Evolutionary conservation across 225 moss, liverwort and hornwort species (phyloP).

Genomic region (Takakia lepidozioides): DNA sequence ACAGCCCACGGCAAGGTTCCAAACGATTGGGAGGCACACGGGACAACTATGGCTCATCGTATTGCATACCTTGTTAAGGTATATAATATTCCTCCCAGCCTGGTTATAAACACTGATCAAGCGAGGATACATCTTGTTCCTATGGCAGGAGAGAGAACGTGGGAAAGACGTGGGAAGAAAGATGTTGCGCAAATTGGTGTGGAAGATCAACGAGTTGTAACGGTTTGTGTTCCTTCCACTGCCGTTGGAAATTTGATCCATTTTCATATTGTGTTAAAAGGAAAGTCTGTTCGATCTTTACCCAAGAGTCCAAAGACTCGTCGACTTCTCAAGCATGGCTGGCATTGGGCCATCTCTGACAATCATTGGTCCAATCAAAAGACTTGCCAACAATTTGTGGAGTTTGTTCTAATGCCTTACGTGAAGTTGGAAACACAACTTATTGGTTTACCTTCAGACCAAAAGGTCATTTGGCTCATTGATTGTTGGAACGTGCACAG

Average conservation of each 20-base stretch:
- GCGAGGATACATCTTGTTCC: neutral
- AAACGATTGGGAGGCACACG: too few species aligned
- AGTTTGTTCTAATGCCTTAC: neutral
- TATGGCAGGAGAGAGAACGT: neutral
- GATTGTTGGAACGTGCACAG: neutral
- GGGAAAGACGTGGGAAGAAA: neutral
- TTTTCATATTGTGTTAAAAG: conserved; percentile 2
- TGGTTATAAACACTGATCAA: conserved; percentile 5
- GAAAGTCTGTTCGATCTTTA: neutral
- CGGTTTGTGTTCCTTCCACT: neutral
- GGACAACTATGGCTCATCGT: neutral
- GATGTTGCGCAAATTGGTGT: neutral
- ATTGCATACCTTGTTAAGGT: conserved; percentile 4
- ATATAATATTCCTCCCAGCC: neutral
- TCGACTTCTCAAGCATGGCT: neutral
- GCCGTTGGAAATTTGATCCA: neutral
- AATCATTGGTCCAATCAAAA: neutral
- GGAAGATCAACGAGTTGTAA: neutral
- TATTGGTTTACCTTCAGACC: neutral
- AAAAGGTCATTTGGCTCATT: neutral
- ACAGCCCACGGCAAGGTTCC: too few species aligned
- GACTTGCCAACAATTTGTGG: neutral
- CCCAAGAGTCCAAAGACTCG: neutral
- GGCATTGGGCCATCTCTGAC: neutral
- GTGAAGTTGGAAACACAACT: neutral